Evolutionary conservation across 129 eudicot genomes (phyloP).

Genomic region (Centrapalus pauciflorus): DNA sequence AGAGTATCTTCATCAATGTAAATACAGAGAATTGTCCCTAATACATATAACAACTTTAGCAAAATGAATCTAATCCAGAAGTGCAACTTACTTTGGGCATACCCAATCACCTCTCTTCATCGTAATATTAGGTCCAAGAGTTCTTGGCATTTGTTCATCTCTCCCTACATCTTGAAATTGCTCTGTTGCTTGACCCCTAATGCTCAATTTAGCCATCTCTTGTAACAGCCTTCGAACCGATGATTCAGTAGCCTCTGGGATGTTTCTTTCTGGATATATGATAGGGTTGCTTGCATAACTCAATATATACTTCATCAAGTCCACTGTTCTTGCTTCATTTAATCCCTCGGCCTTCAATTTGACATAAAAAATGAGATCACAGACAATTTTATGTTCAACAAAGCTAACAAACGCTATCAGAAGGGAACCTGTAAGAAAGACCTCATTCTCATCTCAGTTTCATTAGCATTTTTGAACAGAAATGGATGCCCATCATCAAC

Average conservation of each 20-base stretch:
- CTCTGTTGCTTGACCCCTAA: constrained; percentile 19
- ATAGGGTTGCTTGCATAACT: constrained; percentile 73
- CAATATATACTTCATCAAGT: constrained; percentile 72
- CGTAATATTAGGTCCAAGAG: constrained; percentile 53
- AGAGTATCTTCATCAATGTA: not conserved
- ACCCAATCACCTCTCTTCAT: constrained; percentile 97
- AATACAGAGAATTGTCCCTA: not conserved
- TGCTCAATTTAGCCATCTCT: constrained; percentile 35
- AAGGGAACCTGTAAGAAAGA: constrained; percentile 45
- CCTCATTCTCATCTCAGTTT: constrained; percentile 63
- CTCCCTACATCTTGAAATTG: constrained; percentile 30
- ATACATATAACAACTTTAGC: not conserved
- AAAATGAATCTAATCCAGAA: not conserved
- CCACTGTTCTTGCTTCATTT: constrained; percentile 54
- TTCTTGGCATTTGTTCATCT: constrained; percentile 35
- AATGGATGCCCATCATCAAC: constrained; percentile 57
- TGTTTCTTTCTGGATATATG: constrained; percentile 36
- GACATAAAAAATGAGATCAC: not conserved
- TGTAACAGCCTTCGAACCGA: constrained; percentile 55
- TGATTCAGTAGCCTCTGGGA: constrained; percentile 46
- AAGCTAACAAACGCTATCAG: not conserved
- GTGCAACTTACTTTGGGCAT: constrained; percentile 63
- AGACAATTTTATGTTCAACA: not conserved
- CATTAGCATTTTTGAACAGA: constrained; percentile 61
- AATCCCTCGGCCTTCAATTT: constrained; percentile 47